A percentile compares a stretch with the other conserved stretches of the same genome.
These are phyloP conservation scores for Lachancea kluyveri DNA, from an alignment of 805 yeast species.

Conservation along the genomic window DNA sequence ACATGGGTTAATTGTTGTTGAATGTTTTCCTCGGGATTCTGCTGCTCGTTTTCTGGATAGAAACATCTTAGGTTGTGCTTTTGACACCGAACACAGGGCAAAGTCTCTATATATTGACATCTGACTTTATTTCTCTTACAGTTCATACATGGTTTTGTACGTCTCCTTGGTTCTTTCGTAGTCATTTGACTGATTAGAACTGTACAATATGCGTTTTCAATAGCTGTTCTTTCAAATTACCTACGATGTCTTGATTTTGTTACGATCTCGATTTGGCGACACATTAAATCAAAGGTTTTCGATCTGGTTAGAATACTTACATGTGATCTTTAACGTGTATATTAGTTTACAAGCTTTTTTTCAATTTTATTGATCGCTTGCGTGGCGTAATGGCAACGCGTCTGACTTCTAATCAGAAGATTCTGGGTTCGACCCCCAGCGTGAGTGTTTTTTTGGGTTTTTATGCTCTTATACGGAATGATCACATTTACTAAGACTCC, in stretches of 20 bases:
- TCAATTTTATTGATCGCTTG: slow-evolving; percentile 31
- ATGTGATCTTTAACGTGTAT: too few species aligned
- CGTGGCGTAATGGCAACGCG: slow-evolving; percentile 54
- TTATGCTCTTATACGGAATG: too few species aligned
- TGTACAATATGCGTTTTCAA: too few species aligned
- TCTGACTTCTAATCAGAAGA: slow-evolving; percentile 51
- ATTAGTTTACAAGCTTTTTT: too few species aligned
- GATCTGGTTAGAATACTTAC: too few species aligned
- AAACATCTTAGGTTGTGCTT: slow-evolving; percentile 42
- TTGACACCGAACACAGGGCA: slow-evolving; percentile 55
- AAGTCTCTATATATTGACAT: slow-evolving; percentile 42
- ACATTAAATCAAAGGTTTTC: too few species aligned
- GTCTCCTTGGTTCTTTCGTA: slow-evolving; percentile 17
- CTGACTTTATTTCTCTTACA: slow-evolving; percentile 60
- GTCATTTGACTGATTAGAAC: too few species aligned
- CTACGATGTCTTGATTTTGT: too few species aligned
- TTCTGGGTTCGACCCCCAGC: slow-evolving; percentile 53
- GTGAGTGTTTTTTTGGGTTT: too few species aligned
- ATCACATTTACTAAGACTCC: too few species aligned
- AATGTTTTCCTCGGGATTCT: background rate
- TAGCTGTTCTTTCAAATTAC: too few species aligned
- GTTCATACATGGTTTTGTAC: slow-evolving; percentile 53
- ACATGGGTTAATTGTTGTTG: background rate
- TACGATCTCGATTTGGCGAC: too few species aligned
- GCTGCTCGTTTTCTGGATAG: slow-evolving; percentile 33